Evolutionary conservation across 148 eudicot species (phyloP), one percentile per base, ranked within the genome.

Genomic region (Fagopyrum esculentum): DNA sequence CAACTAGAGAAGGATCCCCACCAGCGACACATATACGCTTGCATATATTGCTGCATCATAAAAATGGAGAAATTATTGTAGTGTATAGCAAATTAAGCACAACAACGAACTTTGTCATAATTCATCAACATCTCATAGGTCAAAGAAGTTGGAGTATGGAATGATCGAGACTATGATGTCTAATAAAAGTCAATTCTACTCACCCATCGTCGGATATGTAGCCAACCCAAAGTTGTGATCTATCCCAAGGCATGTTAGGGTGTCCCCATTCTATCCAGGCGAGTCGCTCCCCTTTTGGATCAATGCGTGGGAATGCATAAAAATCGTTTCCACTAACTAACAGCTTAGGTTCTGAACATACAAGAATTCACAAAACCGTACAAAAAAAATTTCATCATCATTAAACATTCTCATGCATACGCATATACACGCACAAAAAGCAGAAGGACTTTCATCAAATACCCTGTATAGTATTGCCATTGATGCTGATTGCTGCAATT

Each of bases 211-310:
- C 90, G 73, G 96, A 87, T 74, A 94, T 84, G 82, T 87, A 90
- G 75, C 98, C 98, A 78, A 94, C 98, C 98, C 98, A 94, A 80
- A 94, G 96, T 79, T 90, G 87, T 78, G 97, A 90, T 80, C 79
- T 90, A 78, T 94, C 98, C 98, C 98, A 92, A 63, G 93, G 96
- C 98, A 94, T 88, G 87, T 92, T 92, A 75, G 97, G 98, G 80
- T 94, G 97, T 45, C 86, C 76, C 98, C 98, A 94, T 60, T 94
- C 93, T 73, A 94, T 90, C 98, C 98, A 94, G 45, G 93, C 97
- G 35, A 94, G 56, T 45, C 90, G 83, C 80, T 83, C 82, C 49
- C 96, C 97, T 81, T 87, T 84, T 4, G 78, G 81, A 78, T 94
- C 98, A 78, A 92, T n/a, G 64, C 97, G 91, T 30, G 98, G 98